Percentiles rank a stretch among this genome's conserved stretches.
phyloP scores from a whole-genome alignment of 1,284 basidiomycete genomes.

The Athelia sp. region DNA sequence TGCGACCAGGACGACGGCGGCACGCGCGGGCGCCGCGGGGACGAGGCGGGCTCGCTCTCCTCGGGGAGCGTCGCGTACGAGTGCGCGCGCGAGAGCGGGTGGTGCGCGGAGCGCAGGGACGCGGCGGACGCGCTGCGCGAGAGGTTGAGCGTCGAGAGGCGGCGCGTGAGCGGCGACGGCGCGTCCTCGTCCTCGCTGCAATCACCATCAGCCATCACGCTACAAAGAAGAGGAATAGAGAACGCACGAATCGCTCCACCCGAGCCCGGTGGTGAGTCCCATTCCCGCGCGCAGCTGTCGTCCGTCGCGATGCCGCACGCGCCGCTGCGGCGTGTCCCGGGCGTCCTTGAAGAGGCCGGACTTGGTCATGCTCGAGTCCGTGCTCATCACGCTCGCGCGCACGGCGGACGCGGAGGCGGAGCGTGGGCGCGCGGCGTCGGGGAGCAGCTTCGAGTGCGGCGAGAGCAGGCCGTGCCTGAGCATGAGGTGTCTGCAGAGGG shows the following conservation, averaged over 20 bases:
- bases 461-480: slow-evolving; percentile 70
- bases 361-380: slow-evolving; percentile 32
- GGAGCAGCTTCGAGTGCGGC: slow-evolving; percentile 65
- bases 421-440: slow-evolving; percentile 22
- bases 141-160: slow-evolving; percentile 55
- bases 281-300: slow-evolving; percentile 62
- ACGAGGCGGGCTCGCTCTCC: neutral
- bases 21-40: neutral
- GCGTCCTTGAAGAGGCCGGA: slow-evolving; percentile 57
- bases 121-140: slow-evolving; percentile 31
- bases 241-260: slow-evolving; percentile 76
- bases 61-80: neutral
- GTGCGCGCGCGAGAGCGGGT: slow-evolving; percentile 2
- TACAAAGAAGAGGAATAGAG: slow-evolving; percentile 7
- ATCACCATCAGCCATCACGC: neutral
- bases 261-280: slow-evolving; percentile 74
- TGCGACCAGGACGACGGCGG: slow-evolving; percentile 3
- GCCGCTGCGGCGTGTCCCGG: slow-evolving; percentile 57
- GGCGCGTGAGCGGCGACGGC: slow-evolving; percentile 64
- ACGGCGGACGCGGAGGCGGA: slow-evolving; percentile 16
- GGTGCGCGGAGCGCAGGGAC: slow-evolving; percentile 18
- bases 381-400: slow-evolving; percentile 22
- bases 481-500: slow-evolving; percentile 56
- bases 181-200: slow-evolving; percentile 76
- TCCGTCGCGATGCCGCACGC: slow-evolving; percentile 69